Evolutionary conservation across 106 monocot genomes (phyloP).

Genomic region (Acorus gramineus): DNA sequence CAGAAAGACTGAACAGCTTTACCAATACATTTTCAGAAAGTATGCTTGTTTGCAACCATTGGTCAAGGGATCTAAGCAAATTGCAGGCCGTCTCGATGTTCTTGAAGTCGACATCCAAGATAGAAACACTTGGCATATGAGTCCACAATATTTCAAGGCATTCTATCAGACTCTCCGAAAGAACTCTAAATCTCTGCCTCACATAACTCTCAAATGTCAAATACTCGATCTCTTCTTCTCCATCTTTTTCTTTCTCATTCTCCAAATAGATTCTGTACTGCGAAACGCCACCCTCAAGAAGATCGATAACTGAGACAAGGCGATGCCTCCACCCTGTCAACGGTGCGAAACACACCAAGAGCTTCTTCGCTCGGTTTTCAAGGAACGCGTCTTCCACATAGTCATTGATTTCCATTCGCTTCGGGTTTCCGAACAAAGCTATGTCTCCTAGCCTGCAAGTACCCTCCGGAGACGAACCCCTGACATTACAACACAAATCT

Average conservation of each 20-base stretch:
- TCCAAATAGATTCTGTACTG: conserved; percentile 14
- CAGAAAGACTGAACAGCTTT: too few relatives aligned
- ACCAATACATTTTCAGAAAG: too few relatives aligned
- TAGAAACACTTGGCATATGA: conserved; percentile 26
- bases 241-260: conserved; percentile 3
- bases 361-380: conserved; percentile 8
- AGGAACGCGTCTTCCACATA: conserved; percentile 15
- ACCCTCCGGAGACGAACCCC: neutral
- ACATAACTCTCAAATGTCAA: conserved; percentile 15
- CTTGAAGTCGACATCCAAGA: conserved; percentile 9
- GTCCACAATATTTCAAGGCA: conserved; percentile 11
- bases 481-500: neutral
- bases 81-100: conserved; percentile 13
- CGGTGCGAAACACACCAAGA: conserved; percentile 10
- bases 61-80: conserved; percentile 13
- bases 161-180: neutral
- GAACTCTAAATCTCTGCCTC: conserved; percentile 9
- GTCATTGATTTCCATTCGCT: conserved; percentile 10
- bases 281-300: conserved; percentile 15
- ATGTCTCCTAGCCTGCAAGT: conserved; percentile 15
- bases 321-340: conserved; percentile 15
- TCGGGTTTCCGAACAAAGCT: conserved; percentile 28
- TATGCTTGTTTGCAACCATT: neutral
- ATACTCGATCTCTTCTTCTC: neutral
- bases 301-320: conserved; percentile 2